Evolutionary conservation across 352 stramenopile genomes (phyloP), one percentile per base, ranked within the genome.

Genomic region (Globisporangium barbulae): DNA sequence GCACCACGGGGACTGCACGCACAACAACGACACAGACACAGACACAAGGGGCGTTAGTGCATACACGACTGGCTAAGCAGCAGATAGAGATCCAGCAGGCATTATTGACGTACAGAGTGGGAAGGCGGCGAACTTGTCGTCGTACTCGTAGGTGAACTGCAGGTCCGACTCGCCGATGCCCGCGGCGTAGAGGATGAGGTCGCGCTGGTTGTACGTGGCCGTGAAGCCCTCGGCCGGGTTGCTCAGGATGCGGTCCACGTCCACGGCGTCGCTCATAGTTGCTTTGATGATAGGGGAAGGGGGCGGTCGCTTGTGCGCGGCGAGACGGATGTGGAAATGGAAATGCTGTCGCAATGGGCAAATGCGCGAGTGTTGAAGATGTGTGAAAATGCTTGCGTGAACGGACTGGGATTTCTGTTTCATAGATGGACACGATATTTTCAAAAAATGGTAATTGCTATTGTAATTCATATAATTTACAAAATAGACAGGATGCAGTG

Each of bases 141-240:
- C 61, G 63, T 79, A 90, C 69, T 97, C 91, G 74, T 96, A 94
- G 53, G 87, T 93, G 73, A 96, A 97, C 67, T 92, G 84, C 47
- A 96, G 75, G 35, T 88, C 75, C 2, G 78, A 81, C 65, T 90
- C 91, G 67, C 91, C 90, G 63, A 97, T 97, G 57, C 88, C 90
- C 58, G 88, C 76, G 19, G 89, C 88, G 70, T 97, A 97, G 33
- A 95, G 22, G 65, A 97, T 66, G 64, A 97, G 76, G 71, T 97
- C 91, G 67, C 90, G 87, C 74, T 92, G 78, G 73, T 91, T 97
- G 80, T 97, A 97, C 10, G 65, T 76, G 55, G 76, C 83, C 41
- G 74, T 69, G 71, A 88, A 93, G 21, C 57, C 69, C 49, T 78
- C 70, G 50, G 74, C 73, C 4, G 73, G 69, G 48, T 63, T 84